Evolutionary conservation across 2,329 filamentous ascomycete species (phyloP), one percentile per base, ranked within the genome.

Genomic region (Myriosclerotinia curreyana): DNA sequence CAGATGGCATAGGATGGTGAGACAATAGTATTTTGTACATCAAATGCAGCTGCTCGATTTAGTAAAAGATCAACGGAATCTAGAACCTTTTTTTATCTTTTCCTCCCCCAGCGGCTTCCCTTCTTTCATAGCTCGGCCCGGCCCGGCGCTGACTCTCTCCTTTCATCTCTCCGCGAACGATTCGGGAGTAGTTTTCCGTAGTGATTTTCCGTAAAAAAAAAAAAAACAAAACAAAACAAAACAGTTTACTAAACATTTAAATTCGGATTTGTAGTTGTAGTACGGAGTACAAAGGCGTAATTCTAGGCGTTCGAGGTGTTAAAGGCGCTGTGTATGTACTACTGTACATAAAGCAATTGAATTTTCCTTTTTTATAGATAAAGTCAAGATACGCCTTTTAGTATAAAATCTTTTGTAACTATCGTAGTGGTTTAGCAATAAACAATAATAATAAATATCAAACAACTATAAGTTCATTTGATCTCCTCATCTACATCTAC

Each of bases 1-100:
- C 44, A 25, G 34, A 38, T 52, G 51, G n/a, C n/a, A n/a, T n/a
- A n/a, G 17, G 31, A 52, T 52, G 50, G 17, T 52, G 34, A 53
- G 51, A 25, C n/a, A 48, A 46, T 44, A 46, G 9, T 46, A 3
- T 44, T 22, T 31, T 5, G 28, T 31, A 31, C 28, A 31, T 4
- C 28, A 31, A 31, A 31, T 52, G 5, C 12, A 7, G 11, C 28
- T 31, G 28, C 28, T 31, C 2, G 6, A 31, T 31, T 14, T 2
- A 38, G 36, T 38, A 38, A 40, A 54, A 40, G n/a, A 40, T 40
- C 52, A 40, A 40, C 52, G 6, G 11, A 14, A 17, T 40, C 51
- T 6, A 54, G n/a, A 54, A 20, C 5, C 28, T 7, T 34, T 51
- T n/a, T 17, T 38, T 38, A 11, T 38, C 36, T 11, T 38, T 38